These are phyloP conservation scores for Alectoria sarmentosa DNA, from an alignment of 495 filamentous ascomycete genomes.

Conservation along the genomic window DNA sequence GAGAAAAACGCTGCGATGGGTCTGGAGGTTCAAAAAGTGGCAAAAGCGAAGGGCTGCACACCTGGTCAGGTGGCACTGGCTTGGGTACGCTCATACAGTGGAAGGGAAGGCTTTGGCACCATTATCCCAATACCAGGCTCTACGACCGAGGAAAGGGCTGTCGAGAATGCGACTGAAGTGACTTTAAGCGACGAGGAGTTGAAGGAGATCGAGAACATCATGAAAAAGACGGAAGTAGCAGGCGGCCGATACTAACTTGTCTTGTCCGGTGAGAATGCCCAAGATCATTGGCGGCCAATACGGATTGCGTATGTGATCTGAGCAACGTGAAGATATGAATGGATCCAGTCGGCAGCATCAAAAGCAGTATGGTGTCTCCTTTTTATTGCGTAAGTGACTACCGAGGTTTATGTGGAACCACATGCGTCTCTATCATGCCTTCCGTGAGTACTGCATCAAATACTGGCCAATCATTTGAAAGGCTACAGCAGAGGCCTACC, in stretches of 20 bases:
- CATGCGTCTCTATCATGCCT: neutral
- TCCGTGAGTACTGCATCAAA: neutral
- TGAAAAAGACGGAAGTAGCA: constrained; percentile 35
- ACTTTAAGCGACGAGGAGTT: constrained; percentile 38
- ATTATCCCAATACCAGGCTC: constrained; percentile 85
- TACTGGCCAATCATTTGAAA: neutral
- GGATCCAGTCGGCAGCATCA: neutral
- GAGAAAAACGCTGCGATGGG: constrained; percentile 67
- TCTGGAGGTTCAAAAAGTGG: constrained; percentile 56
- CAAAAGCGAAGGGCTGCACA: constrained; percentile 61
- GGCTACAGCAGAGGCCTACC: neutral
- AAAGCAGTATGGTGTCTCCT: neutral
- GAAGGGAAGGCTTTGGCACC: constrained; percentile 52
- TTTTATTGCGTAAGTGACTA: neutral
- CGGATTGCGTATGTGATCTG: neutral
- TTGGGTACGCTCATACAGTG: constrained; percentile 56
- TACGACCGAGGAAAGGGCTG: constrained; percentile 40
- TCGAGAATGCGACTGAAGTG: constrained; percentile 39
- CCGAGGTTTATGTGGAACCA: neutral
- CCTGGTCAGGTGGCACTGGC: constrained; percentile 70
- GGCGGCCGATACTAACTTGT: constrained; percentile 32
- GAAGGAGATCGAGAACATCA: constrained; percentile 40
- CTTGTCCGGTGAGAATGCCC: neutral
- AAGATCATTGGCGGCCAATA: neutral
- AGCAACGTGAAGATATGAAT: neutral